Percentiles rank a stretch among this genome's conserved stretches.
phyloP scores from a whole-genome alignment of 257 asterid species.

The Jasminum sambac region DNA sequence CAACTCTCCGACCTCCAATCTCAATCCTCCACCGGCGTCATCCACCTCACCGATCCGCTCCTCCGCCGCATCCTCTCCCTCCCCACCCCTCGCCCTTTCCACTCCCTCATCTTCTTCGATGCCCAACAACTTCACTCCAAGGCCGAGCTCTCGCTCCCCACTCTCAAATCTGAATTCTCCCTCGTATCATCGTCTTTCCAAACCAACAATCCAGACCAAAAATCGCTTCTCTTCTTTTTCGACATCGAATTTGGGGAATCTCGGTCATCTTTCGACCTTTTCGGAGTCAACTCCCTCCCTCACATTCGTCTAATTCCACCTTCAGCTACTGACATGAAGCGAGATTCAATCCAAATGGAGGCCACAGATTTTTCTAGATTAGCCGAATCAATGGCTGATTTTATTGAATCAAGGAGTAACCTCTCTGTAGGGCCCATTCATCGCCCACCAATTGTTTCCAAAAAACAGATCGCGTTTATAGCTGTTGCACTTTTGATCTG shows the following conservation, averaged over 20 bases:
- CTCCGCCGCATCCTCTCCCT: constrained; percentile 55
- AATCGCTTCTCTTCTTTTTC: constrained; percentile 59
- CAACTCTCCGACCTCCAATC: constrained; percentile 61
- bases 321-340: constrained; percentile 48
- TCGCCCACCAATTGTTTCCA: constrained; percentile 69
- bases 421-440: constrained; percentile 55
- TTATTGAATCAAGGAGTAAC: constrained; percentile 50
- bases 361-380: constrained; percentile 57
- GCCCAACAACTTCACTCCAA: constrained; percentile 72
- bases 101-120: constrained; percentile 75
- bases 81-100: constrained; percentile 74
- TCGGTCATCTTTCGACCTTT: constrained; percentile 55
- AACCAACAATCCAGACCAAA: constrained; percentile 52
- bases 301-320: constrained; percentile 75
- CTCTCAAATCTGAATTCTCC: constrained; percentile 61
- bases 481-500: constrained; percentile 40
- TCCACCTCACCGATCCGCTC: constrained; percentile 60
- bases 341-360: constrained; percentile 72
- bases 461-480: constrained; percentile 47
- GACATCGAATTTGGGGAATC: constrained; percentile 69
- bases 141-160: constrained; percentile 55
- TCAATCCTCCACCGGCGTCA: constrained; percentile 50
- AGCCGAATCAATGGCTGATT: constrained; percentile 88
- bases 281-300: constrained; percentile 72
- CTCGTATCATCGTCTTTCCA: constrained; percentile 60